These are phyloP conservation scores for Phytophthora lateralis DNA, from an alignment of 352 stramenopile genomes.

Conservation along the genomic window DNA sequence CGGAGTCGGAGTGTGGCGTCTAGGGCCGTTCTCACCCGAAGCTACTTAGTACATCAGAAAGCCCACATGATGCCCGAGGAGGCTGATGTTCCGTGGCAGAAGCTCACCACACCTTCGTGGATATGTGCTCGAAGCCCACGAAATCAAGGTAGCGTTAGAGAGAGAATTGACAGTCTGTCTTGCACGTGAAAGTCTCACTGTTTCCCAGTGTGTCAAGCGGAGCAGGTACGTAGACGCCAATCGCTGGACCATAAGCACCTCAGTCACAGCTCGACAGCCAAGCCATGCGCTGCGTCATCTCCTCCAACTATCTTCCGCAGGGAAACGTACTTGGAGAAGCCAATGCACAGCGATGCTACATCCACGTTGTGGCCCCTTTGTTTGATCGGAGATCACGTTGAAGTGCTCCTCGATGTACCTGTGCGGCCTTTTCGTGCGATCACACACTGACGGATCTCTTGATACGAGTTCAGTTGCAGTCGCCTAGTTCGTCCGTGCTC, in stretches of 20 bases:
- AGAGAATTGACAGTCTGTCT: no score
- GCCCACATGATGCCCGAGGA: no score
- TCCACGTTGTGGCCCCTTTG: neutral
- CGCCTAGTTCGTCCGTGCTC: constrained; percentile 8
- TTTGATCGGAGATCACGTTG: neutral
- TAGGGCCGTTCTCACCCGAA: no score
- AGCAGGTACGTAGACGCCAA: neutral
- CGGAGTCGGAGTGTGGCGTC: no score
- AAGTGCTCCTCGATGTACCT: neutral
- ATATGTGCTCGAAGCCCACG: no score
- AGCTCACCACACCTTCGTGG: no score
- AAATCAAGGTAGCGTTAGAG: no score
- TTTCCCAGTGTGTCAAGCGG: no score
- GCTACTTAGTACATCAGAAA: no score
- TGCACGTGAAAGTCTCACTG: no score
- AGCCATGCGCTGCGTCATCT: neutral
- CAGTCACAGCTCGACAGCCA: constrained; percentile 4
- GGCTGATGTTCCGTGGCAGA: no score
- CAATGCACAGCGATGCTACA: neutral
- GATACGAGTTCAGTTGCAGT: neutral
- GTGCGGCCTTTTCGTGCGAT: neutral
- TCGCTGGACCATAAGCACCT: neutral
- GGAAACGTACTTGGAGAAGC: neutral
- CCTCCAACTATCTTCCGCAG: neutral
- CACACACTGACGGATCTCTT: neutral